A percentile compares a stretch with the other conserved stretches of the same genome.
Conservation (phyloP, 176 grass and related monocot species). For the Oryza longistaminata region DNA sequence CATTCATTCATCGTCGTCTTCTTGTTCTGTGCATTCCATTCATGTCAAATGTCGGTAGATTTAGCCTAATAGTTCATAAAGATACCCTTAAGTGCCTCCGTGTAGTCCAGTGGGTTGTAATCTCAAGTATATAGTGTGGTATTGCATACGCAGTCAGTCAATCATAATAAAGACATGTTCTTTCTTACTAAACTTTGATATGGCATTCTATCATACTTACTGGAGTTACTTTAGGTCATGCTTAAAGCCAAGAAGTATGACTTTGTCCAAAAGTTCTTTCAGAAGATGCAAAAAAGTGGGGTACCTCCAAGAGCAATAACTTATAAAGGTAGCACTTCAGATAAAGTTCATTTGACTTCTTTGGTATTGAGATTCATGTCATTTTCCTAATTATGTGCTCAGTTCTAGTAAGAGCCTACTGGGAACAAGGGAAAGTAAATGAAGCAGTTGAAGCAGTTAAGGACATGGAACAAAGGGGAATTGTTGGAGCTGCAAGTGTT, state of each 20-base stretch:
- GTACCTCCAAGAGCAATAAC: conserved; percentile 76
- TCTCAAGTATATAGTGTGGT: conserved; percentile 10
- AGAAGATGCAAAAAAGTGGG: conserved; percentile 87
- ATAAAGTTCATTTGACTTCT: neutral
- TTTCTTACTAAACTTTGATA: conserved; percentile 15
- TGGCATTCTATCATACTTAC: conserved; percentile 46
- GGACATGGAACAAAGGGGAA: conserved; percentile 86
- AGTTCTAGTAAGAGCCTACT: conserved; percentile 88
- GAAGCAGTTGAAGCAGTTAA: conserved; percentile 78
- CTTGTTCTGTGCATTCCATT: conserved; percentile 5
- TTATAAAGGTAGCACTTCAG: conserved; percentile 63
- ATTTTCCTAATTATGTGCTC: conserved; percentile 23
- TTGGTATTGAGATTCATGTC: conserved; percentile 6
- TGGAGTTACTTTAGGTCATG: conserved; percentile 74
- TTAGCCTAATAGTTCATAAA: neutral
- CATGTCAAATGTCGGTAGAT: conserved; percentile 16
- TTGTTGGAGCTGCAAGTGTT: conserved; percentile 79
- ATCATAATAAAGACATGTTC: neutral
- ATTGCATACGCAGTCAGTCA: neutral
- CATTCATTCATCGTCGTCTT: neutral
- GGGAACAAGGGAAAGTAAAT: conserved; percentile 78
- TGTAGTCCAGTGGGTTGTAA: neutral
- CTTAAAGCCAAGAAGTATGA: conserved; percentile 86
- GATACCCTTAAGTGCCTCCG: neutral
- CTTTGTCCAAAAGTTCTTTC: conserved; percentile 80